Evolutionary conservation across 2,329 filamentous ascomycete genomes (phyloP), one percentile per base, ranked within the genome.

Genomic region (Dactylellina drechsleri): DNA sequence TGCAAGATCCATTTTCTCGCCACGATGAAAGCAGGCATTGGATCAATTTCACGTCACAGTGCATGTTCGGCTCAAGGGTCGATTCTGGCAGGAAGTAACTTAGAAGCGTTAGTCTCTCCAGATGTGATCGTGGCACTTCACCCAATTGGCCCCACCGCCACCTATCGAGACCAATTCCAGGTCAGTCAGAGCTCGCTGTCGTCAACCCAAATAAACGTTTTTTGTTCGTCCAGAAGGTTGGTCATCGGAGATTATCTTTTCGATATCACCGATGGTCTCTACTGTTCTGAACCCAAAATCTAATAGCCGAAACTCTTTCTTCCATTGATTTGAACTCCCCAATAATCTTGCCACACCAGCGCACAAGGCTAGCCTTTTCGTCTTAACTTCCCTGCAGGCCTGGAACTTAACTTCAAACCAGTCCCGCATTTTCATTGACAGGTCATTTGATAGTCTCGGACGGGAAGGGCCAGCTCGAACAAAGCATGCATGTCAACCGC

Each of bases 21-120:
- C 53, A 65, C 64, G 56, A 59, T 75, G 53, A 41, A 15, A 52
- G 49, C 64, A 59, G 8, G 40, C 58, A 59, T 54, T 53, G 53
- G 49, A 65, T 60, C 53, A 47, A 36, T 68, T 71, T 74, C 68
- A 74, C 71, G 64, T 75, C 71, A 75, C 64, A 59, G 23, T 65
- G 71, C 71, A 75, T 65, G 49, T 45, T n/a, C 6, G 31, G 50
- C 47, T 36, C 13, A 20, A 36, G 31, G 31, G 31, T 36, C 31
- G 31, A 36, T 60, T 68, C n/a, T 36, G 64, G 59, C 64, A 59
- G 58, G 62, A 74, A 45, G 43, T 47, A 67, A 18, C 43, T 15
- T 8, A n/a, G 31, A 36, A 15, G 57, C 52, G 62, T 49, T 67
- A 56, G 66, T 58, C 52, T 58, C 20, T 70, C 36, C 1, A 49